Conservation (phyloP, 495 filamentous ascomycete species). For the Parathielavia appendiculata region DNA sequence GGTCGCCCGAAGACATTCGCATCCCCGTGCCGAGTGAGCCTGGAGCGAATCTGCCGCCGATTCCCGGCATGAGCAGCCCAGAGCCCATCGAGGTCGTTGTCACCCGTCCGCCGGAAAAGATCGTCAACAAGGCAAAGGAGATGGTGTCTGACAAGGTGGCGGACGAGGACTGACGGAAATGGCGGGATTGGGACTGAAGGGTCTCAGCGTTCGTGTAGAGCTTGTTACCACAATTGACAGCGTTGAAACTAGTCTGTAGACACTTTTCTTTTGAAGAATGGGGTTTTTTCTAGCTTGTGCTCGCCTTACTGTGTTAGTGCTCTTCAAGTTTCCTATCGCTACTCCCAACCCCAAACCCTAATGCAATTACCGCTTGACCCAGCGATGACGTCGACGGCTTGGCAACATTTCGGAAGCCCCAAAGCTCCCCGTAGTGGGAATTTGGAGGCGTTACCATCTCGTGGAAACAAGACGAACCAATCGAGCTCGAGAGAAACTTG, state of each 20-base stretch:
- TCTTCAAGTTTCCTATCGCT: too few species aligned
- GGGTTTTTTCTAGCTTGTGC: too few species aligned
- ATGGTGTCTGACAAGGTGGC: constrained; percentile 44
- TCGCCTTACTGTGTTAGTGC: too few species aligned
- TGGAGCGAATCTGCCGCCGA: constrained; percentile 27
- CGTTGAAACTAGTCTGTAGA: background rate
- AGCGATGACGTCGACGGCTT: too few species aligned
- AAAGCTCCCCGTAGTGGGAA: background rate
- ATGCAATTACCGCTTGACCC: too few species aligned
- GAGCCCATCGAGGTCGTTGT: constrained; percentile 26
- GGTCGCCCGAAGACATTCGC: constrained; percentile 75
- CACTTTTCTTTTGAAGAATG: background rate
- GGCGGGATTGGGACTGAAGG: background rate
- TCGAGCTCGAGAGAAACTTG: background rate
- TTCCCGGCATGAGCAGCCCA: constrained; percentile 33
- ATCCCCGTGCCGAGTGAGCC: constrained; percentile 62
- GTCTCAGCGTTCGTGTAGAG: background rate
- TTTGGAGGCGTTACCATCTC: background rate
- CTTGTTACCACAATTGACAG: background rate
- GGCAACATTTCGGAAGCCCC: too few species aligned
- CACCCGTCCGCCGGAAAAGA: constrained; percentile 40
- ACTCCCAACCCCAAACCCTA: too few species aligned
- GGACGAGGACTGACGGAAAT: constrained; percentile 38
- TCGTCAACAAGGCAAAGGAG: constrained; percentile 43
- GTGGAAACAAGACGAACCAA: background rate